phyloP scores from a whole-genome alignment of 1,284 basidiomycete species.

The Papiliotrema laurentii region DNA sequence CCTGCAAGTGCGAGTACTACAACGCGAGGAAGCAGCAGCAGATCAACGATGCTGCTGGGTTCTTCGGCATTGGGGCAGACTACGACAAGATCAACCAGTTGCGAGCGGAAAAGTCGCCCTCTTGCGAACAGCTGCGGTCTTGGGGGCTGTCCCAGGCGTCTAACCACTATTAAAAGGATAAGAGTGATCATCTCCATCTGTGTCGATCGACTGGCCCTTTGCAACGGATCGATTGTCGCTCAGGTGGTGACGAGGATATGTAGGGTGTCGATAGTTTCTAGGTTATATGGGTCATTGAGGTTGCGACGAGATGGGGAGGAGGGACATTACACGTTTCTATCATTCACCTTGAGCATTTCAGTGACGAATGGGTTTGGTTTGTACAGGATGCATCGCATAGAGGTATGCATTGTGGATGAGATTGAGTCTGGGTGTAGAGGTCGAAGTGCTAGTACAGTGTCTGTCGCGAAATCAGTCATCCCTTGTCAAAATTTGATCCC shows the following conservation, averaged over 20 bases:
- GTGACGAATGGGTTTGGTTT: no score
- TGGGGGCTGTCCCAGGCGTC: slow-evolving; percentile 22
- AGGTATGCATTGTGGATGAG: no score
- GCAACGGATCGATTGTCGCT: no score
- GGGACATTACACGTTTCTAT: no score
- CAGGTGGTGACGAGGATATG: no score
- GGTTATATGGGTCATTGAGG: no score
- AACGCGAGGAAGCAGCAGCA: slow-evolving; percentile 39
- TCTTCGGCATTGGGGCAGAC: slow-evolving; percentile 84
- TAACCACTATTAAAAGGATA: not conserved
- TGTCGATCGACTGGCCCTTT: not conserved
- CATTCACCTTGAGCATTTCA: no score
- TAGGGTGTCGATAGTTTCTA: no score
- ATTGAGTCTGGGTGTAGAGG: no score
- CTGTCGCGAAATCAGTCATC: not conserved
- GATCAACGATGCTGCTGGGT: slow-evolving; percentile 70
- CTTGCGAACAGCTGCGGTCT: slow-evolving; percentile 57
- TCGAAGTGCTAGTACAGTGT: not conserved
- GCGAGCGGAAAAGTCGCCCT: slow-evolving; percentile 45
- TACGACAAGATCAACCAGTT: slow-evolving; percentile 62
- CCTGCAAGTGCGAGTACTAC: slow-evolving; percentile 34
- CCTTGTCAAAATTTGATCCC: not conserved
- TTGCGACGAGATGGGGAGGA: no score
- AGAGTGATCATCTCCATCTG: not conserved
- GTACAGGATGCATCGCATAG: no score